Conservation (phyloP, 495 filamentous ascomycete species). For the Hypoxylon fragiforme region DNA sequence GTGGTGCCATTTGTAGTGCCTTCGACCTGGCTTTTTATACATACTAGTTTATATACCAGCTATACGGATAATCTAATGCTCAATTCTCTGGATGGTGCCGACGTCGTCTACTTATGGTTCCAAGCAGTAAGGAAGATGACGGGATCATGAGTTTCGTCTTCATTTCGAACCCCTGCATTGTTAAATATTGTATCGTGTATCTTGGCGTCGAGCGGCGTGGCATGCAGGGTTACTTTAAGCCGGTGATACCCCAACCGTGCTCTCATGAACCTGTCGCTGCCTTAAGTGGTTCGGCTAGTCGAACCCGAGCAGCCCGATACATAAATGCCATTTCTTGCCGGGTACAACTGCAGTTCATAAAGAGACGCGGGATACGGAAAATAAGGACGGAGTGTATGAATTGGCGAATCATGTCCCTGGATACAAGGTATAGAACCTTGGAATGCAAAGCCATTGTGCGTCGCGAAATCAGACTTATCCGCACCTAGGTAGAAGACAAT, state of each 20-base stretch:
- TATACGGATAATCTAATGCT: too few species aligned
- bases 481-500: slow-evolving; percentile 32
- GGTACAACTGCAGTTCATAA: background rate
- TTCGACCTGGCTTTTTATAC: too few species aligned
- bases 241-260: slow-evolving; percentile 33
- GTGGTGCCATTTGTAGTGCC: too few species aligned
- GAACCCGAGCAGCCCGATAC: slow-evolving; percentile 22
- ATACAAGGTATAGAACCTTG: too few species aligned
- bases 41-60: too few species aligned
- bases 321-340: slow-evolving; percentile 1
- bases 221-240: slow-evolving; percentile 30
- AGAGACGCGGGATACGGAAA: too few species aligned
- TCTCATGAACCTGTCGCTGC: slow-evolving; percentile 23
- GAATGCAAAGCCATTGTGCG: slow-evolving; percentile 22
- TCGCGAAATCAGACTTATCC: slow-evolving; percentile 27
- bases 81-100: too few species aligned
- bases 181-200: too few species aligned
- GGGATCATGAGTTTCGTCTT: background rate
- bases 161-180: slow-evolving; percentile 9
- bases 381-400: too few species aligned
- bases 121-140: too few species aligned
- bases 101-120: too few species aligned
- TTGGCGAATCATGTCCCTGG: too few species aligned
- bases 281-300: slow-evolving; percentile 28
- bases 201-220: slow-evolving; percentile 23